A percentile compares a stretch with the other conserved stretches of the same genome.
Conservation (phyloP, 106 monocot genomes). For the Acorus calamus region DNA sequence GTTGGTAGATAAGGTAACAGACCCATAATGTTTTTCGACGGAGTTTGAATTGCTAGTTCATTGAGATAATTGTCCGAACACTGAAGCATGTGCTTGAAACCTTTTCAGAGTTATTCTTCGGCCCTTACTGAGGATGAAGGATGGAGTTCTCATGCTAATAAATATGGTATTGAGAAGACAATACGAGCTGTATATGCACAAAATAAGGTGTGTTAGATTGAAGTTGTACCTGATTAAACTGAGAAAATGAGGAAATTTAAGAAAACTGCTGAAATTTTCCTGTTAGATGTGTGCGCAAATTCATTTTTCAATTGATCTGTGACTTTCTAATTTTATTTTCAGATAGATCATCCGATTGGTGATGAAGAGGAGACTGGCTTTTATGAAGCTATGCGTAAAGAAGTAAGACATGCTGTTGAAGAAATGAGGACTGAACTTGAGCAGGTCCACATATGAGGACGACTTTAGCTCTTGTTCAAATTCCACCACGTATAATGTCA, state of each 20-base stretch:
- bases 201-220: slow-evolving; percentile 29
- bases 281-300: too few relatives aligned
- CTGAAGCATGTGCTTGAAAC: too few relatives aligned
- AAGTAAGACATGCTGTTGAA: slow-evolving; percentile 65
- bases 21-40: too few relatives aligned
- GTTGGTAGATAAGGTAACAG: too few relatives aligned
- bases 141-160: slow-evolving; percentile 14
- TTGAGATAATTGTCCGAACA: too few relatives aligned
- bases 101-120: slow-evolving; percentile 66
- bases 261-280: too few relatives aligned
- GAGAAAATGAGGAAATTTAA: too few relatives aligned
- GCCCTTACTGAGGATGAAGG: slow-evolving; percentile 78
- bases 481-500: not conserved
- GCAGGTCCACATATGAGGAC: slow-evolving; percentile 30
- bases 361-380: slow-evolving; percentile 38
- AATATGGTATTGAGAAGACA: slow-evolving; percentile 46
- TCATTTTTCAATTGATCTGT: not conserved
- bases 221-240: too few relatives aligned
- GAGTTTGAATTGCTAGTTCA: too few relatives aligned
- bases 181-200: slow-evolving; percentile 41
- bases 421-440: slow-evolving; percentile 75
- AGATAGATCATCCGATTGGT: slow-evolving; percentile 35
- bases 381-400: slow-evolving; percentile 73
- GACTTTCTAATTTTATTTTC: slow-evolving; percentile 2
- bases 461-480: not conserved